Percentiles rank a stretch among this genome's conserved stretches.
These are phyloP conservation scores for Russula dissimulans DNA, from an alignment of 768 basidiomycete genomes.

Conservation along the genomic window DNA sequence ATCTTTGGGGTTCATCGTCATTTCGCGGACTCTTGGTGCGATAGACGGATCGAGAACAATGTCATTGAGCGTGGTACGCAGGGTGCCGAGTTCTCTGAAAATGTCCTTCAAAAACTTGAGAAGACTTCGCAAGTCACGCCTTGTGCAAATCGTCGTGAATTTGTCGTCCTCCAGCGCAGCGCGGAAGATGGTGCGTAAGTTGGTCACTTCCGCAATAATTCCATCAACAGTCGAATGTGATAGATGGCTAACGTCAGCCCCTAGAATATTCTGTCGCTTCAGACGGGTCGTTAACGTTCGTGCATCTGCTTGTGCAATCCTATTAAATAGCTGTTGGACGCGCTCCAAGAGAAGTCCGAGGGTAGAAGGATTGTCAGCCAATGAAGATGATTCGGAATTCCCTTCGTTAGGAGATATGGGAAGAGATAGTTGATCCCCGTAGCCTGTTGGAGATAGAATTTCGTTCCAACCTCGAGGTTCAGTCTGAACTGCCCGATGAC, in stretches of 20 bases:
- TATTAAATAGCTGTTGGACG: slow-evolving; percentile 50
- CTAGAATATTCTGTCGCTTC: slow-evolving; percentile 80
- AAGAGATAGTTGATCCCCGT: slow-evolving; percentile 26
- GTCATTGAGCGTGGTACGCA: slow-evolving; percentile 80
- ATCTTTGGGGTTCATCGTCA: slow-evolving; percentile 52
- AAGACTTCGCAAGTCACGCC: slow-evolving; percentile 73
- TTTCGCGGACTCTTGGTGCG: slow-evolving; percentile 62
- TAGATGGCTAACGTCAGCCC: slow-evolving; percentile 79
- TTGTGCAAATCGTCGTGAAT: slow-evolving; percentile 47
- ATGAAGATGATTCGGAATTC: slow-evolving; percentile 68
- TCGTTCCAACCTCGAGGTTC: slow-evolving; percentile 32
- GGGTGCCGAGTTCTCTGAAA: slow-evolving; percentile 71
- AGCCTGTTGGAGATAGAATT: slow-evolving; percentile 21
- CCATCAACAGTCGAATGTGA: slow-evolving; percentile 72
- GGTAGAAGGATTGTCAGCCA: slow-evolving; percentile 44
- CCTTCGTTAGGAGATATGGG: slow-evolving; percentile 44
- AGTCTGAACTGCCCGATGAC: slow-evolving; percentile 53
- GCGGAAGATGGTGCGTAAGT: slow-evolving; percentile 68
- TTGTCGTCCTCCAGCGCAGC: slow-evolving; percentile 68
- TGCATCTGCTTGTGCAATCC: slow-evolving; percentile 69
- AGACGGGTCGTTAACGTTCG: slow-evolving; percentile 81
- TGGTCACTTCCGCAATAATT: slow-evolving; percentile 60
- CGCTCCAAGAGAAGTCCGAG: slow-evolving; percentile 56
- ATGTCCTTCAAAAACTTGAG: slow-evolving; percentile 81
- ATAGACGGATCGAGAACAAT: slow-evolving; percentile 79